Evolutionary conservation across 2,329 filamentous ascomycete species (phyloP), one percentile per base, ranked within the genome.

Genomic region (Aphanoascus verrucosus): DNA sequence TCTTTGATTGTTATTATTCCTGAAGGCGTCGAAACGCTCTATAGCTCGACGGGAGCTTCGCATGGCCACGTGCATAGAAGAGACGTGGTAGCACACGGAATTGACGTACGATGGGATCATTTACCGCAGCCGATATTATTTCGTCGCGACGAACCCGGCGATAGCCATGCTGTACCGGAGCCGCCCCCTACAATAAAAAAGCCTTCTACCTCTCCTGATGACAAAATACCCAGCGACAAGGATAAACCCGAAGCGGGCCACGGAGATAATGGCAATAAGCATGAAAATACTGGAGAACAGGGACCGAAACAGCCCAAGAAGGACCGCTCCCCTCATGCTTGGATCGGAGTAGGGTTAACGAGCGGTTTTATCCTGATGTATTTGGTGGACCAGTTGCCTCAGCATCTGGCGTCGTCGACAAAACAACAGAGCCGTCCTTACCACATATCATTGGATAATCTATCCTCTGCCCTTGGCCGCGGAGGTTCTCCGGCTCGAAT

Each of bases 1-100:
- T 91, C 91, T 1, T 78, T 98, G 59, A 91, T 97, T 59, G 89
- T 98, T 32, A 97, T 98, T 65, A 95, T 98, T 63, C 93, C 93
- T 0, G 93, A 98, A 69, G 93, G 93, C 37, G 84, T 97, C 56
- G 90, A 96, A 66, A 91, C 93, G 2, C 78, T 96, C 54, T 88
- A 93, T 61, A 82, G 73, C 60, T 76, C 80, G 37, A 70, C 63
- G 49, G 58, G 64, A 15, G 55, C 63, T 31, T 55, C 64, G 56
- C 55, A 70, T 67, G 54, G 64, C 60, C 55, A 62, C 66, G n/a
- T n/a, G 17, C 55, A 51, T 35, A 51, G 38, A 52, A 49, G 50
- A 7, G 49, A 52, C 32, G 35, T 52, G 17, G 15, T 56, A 61
- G 60, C 15, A 65, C 60, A 64, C 15, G 49, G 42, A n/a, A 23